Evolutionary conservation across 768 basidiomycete species (phyloP), one percentile per base, ranked within the genome.

Genomic region (Rhizopogon rudus): DNA sequence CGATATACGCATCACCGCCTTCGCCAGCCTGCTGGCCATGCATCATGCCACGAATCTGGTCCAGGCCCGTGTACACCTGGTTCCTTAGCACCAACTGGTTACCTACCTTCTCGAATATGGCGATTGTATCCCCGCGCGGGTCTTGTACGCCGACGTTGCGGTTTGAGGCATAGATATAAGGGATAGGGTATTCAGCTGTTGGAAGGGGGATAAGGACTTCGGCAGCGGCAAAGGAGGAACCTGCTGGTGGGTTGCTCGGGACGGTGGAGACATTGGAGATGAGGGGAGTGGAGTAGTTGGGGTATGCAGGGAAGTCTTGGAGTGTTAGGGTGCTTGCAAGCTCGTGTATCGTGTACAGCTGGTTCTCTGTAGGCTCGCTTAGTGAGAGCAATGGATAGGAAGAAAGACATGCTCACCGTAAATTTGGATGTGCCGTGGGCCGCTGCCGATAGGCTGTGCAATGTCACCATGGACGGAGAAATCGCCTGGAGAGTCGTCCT

Each of bases 81-180:
- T 71, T 71, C 39, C 82, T 62, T 42, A 82, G 69, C 33, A 68
- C 64, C 40, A 84, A 65, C 33, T 56, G 44, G 33, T 66, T 62
- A 61, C 69, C 31, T 39, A 81, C 64, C 41, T 75, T 73, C 57
- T 80, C 74, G 61, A 82, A 84, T 46, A 87, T 81, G 5, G 81
- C 84, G 48, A 88, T 83, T 0, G 84, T 74, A 66, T 88, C 86
- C 6, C 83, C 83, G 7, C 77, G 75, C 22, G 79, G 65, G 53
- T 81, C 81, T 52, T 73, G 72, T 4, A 71, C 67, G 17, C 77
- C 81, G 0, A 72, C 74, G 67, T 88, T 86, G 41, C 87, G 77
- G 70, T 88, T 88, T 4, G 86, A 86, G 17, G 75, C 77, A 68
- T 88, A 89, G 60, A 88, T 78, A 60, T 80, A 83, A 0, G 79